Evolutionary conservation across 441 rosid species (phyloP).

Genomic region (Adansonia gregorii): DNA sequence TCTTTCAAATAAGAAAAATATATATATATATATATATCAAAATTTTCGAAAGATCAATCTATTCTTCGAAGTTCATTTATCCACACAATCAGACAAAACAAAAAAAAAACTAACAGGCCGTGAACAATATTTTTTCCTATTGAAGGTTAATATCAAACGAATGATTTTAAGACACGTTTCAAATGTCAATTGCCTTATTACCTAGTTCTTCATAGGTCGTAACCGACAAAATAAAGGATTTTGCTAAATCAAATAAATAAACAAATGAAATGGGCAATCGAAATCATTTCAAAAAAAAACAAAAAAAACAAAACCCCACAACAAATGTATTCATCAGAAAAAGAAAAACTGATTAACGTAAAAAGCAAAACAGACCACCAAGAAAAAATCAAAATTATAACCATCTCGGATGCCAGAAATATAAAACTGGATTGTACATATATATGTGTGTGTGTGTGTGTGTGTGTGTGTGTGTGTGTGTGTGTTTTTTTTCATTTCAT

Average conservation of each 20-base stretch:
- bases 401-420: not conserved
- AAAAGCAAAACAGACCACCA: not conserved
- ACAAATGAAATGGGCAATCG: constrained; percentile 39
- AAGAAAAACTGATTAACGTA: not conserved
- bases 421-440: not conserved
- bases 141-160: constrained; percentile 29
- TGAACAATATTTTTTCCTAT: not conserved
- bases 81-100: not conserved
- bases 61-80: no score
- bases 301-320: not conserved
- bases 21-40: no score
- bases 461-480: not conserved
- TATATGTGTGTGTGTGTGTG: not conserved
- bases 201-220: constrained; percentile 33
- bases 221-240: constrained; percentile 41
- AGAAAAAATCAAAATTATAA: not conserved
- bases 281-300: constrained; percentile 21
- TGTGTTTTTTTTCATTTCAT: not conserved
- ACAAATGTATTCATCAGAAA: not conserved
- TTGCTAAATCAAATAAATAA: constrained; percentile 9
- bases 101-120: constrained; percentile 19
- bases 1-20: no score
- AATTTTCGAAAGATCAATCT: no score
- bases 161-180: constrained; percentile 34
- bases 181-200: constrained; percentile 26